Conservation (phyloP, 1,284 basidiomycete genomes). For the Acaromyces ingoldii region DNA sequence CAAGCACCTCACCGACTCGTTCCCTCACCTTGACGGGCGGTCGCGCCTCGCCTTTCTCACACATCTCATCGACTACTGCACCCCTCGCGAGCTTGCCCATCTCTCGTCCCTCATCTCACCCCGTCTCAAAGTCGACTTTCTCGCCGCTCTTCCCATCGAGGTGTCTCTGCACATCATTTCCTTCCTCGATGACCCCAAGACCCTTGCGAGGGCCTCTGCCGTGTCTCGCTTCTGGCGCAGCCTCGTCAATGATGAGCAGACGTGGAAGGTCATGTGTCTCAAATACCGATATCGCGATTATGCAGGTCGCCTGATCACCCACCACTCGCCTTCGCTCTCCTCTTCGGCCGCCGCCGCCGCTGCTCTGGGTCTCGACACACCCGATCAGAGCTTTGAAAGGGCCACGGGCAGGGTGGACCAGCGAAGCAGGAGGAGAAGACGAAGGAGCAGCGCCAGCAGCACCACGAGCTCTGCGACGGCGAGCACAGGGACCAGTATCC, state of each 20-base stretch:
- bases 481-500: no score
- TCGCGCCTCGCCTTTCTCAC: conserved; percentile 24
- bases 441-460: no score
- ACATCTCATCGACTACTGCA: conserved; percentile 47
- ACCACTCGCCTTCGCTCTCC: not conserved
- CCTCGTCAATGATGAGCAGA: conserved; percentile 72
- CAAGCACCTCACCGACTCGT: conserved; percentile 23
- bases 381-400: not conserved
- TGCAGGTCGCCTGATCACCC: no score
- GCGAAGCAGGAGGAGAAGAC: no score
- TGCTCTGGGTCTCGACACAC: not conserved
- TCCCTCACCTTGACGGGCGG: conserved; percentile 18
- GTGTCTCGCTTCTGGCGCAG: conserved; percentile 74
- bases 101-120: conserved; percentile 70
- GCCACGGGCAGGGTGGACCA: no score
- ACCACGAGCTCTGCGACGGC: no score
- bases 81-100: conserved; percentile 70
- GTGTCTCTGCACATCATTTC: conserved; percentile 73
- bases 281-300: conserved; percentile 12
- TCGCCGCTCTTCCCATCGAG: conserved; percentile 75
- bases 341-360: not conserved
- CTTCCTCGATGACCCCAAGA: conserved; percentile 75
- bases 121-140: conserved; percentile 78
- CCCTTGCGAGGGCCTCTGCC: conserved; percentile 66
- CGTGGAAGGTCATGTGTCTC: conserved; percentile 78